A percentile compares a stretch with the other conserved stretches of the same genome.
Conservation (phyloP, 108 stramenopile genomes). For the Cyclotella atomus region DNA sequence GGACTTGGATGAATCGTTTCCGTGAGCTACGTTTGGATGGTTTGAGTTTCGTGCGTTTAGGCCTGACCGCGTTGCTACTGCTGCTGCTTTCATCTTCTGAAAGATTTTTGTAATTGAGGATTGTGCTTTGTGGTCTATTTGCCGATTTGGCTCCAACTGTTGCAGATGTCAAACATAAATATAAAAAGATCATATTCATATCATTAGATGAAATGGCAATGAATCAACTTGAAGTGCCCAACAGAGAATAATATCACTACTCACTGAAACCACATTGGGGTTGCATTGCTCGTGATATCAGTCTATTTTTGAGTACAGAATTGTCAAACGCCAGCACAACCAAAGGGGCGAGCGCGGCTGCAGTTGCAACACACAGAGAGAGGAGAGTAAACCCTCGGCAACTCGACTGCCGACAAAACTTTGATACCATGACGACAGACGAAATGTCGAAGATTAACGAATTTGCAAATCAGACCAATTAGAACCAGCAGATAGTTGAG, state of each 20-base stretch:
- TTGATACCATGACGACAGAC: not conserved
- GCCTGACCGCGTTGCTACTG: slow-evolving; percentile 1
- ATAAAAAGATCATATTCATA: not conserved
- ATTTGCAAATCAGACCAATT: not conserved
- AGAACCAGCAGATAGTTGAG: not conserved
- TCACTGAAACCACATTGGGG: not conserved
- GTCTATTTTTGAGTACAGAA: not conserved
- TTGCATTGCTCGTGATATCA: not conserved
- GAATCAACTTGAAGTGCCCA: too few species aligned
- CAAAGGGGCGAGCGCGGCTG: not conserved
- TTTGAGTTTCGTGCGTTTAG: slow-evolving; percentile 9
- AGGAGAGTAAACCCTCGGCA: not conserved
- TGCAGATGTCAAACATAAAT: not conserved
- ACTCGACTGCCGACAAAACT: slow-evolving; percentile 4
- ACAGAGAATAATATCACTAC: not conserved
- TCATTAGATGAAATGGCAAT: too few species aligned
- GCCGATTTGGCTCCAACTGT: not conserved
- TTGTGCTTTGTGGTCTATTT: not conserved
- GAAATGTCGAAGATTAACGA: not conserved
- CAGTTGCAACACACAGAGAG: not conserved
- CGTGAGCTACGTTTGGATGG: slow-evolving; percentile 6
- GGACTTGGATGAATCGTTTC: not conserved
- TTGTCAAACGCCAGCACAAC: not conserved
- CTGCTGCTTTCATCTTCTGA: slow-evolving; percentile 3
- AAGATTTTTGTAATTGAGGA: slow-evolving; percentile 12